phyloP scores from a whole-genome alignment of 108 stramenopile species.

The Schizochytrium sp. region DNA sequence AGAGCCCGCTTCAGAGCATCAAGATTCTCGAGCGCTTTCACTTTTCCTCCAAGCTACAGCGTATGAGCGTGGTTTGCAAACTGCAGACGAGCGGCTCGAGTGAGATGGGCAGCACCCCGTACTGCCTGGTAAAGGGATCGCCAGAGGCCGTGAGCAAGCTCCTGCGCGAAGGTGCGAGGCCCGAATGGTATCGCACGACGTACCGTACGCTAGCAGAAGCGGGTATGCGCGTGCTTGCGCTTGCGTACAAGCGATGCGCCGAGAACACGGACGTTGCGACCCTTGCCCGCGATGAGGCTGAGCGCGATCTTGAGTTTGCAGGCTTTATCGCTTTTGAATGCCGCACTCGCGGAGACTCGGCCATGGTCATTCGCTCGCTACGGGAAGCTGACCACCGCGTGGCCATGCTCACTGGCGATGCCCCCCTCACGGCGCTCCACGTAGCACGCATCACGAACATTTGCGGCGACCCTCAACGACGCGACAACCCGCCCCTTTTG shows the following conservation, averaged over 20 bases:
- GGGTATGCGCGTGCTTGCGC: constrained; percentile 73
- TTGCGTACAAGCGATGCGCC: constrained; percentile 45
- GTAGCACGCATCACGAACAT: constrained; percentile 55
- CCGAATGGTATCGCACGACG: constrained; percentile 61
- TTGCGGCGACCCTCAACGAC: neutral
- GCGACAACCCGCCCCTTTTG: neutral
- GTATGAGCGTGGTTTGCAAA: constrained; percentile 85
- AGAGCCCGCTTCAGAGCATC: constrained; percentile 26
- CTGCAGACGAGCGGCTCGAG: neutral
- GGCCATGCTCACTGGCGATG: constrained; percentile 95
- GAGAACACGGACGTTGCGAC: neutral
- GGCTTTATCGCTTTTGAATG: constrained; percentile 85
- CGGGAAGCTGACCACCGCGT: constrained; percentile 53
- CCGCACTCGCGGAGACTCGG: constrained; percentile 77
- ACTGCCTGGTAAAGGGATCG: constrained; percentile 74
- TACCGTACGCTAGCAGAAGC: constrained; percentile 64
- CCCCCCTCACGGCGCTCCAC: constrained; percentile 73
- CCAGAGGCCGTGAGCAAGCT: constrained; percentile 74
- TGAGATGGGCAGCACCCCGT: neutral
- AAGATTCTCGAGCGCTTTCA: constrained; percentile 81
- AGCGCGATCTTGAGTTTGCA: constrained; percentile 65
- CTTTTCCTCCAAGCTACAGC: constrained; percentile 88
- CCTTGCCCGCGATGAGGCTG: constrained; percentile 33
- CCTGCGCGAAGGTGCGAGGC: constrained; percentile 47
- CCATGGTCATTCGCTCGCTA: constrained; percentile 69